Percentiles rank a stretch among this genome's conserved stretches.
Evolutionary conservation across 306 rosid species (phyloP).

Genomic region (Trifolium pratense): DNA sequence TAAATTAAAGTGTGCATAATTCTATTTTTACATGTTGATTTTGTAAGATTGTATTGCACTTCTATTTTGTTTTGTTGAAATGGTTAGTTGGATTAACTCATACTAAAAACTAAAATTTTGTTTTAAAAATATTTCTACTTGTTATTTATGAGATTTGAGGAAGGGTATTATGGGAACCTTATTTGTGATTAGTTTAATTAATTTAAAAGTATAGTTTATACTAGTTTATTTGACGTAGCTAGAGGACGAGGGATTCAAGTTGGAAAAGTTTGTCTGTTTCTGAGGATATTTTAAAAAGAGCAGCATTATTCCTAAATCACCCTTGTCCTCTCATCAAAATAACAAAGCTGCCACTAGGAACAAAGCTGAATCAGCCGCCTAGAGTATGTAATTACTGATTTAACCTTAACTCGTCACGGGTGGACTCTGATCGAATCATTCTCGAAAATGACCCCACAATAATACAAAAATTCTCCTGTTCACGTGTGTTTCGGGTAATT

Average conservation of each 20-base stretch:
- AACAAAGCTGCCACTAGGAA: conserved; percentile 47
- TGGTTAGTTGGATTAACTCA: no score
- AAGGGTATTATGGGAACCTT: conserved; percentile 34
- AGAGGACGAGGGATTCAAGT: conserved; percentile 53
- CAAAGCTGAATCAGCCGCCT: conserved; percentile 40
- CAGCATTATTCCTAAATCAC: conserved; percentile 35
- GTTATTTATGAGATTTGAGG: neutral
- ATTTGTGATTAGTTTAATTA: neutral
- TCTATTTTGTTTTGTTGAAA: no score
- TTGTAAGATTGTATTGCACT: no score
- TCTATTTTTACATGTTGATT: no score
- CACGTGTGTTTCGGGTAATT: conserved; percentile 51
- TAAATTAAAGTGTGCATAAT: no score
- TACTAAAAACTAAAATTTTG: no score
- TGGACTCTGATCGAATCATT: conserved; percentile 48
- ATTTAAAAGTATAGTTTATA: conserved; percentile 26
- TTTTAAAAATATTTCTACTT: neutral
- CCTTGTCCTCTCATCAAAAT: conserved; percentile 30
- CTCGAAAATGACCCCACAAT: conserved; percentile 63
- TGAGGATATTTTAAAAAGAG: conserved; percentile 48
- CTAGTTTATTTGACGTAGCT: conserved; percentile 31
- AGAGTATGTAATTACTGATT: conserved; percentile 24
- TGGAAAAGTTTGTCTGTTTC: conserved; percentile 57
- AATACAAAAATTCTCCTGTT: conserved; percentile 51
- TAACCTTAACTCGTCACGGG: conserved; percentile 56